Base-by-base conservation (phyloP, 2,329 filamentous ascomycete genomes). In the Alternaria arbusti region DNA sequence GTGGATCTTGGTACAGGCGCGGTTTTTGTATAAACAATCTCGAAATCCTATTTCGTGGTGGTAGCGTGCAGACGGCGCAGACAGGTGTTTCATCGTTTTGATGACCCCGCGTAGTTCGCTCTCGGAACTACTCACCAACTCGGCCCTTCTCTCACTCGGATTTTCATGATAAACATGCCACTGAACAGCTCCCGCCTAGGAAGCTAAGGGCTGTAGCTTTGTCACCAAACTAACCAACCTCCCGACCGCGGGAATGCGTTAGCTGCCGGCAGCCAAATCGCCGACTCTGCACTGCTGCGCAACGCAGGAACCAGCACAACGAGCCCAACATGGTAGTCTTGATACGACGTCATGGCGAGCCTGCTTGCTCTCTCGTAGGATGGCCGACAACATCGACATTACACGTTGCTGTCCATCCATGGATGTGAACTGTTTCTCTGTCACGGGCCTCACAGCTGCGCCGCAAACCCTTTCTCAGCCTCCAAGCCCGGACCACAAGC, bases 251-350 rank as follows among this genome's bases (percentile, higher is more conserved):
- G 50, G 50, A 20, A 51, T 26, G 30, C 44, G 26, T 55, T 63
- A 63, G 61, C 50, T 60, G 43, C 56, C 61, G 61, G 50, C 43
- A 51, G 17, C 20, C 50, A 30, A 28, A 60, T 56, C 40, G 58
- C 58, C 51, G 43, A 60, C 43, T 54, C 36, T 52, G 32, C 22
- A 46, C 20, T 59, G 52, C 59, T 51, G 58, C 22, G 36, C 23
- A 30, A 26, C 50, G 52, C 44, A 55, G 52, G 30, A 40, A 40
- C 36, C 36, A 40, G 9, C 36, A 40, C 36, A 40, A 40, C 36
- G 36, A 40, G 36, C 36, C 36, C 36, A n/a, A 17, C 15, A n/a
- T 40, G 15, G 3, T 40, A n/a, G 23, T 17, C n/a, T 32, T 20
- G 25, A 36, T n/a, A 52, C 49, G 30, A 52, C 28, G 20, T 40